Conservation (phyloP, 2,329 filamentous ascomycete genomes). For the Ophiocordyceps robertsii region DNA sequence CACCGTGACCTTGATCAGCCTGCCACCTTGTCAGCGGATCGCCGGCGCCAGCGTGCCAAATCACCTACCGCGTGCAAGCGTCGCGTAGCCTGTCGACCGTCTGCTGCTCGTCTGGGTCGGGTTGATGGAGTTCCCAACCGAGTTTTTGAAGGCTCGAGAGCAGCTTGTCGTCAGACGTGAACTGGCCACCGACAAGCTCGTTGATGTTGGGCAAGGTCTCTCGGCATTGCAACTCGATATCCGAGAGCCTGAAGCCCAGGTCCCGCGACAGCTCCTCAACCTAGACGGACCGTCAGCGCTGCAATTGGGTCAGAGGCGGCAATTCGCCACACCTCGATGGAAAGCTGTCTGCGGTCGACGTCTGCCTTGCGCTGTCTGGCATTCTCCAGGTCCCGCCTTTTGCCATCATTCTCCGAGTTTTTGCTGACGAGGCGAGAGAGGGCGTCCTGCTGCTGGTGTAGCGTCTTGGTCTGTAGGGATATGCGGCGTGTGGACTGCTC, state of each 20-base stretch:
- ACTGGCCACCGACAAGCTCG: constrained; percentile 31
- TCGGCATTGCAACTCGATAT: constrained; percentile 37
- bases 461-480: constrained; percentile 45
- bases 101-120: constrained; percentile 36
- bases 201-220: constrained; percentile 29
- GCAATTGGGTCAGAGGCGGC: background rate
- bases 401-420: constrained; percentile 14
- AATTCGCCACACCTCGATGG: constrained; percentile 20
- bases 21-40: constrained; percentile 8
- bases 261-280: constrained; percentile 33
- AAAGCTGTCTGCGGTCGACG: constrained; percentile 25
- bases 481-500: constrained; percentile 51
- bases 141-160: constrained; percentile 53
- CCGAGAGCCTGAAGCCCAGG: constrained; percentile 30
- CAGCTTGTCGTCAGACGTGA: constrained; percentile 52
- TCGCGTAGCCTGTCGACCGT: constrained; percentile 45
- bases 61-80: constrained; percentile 35
- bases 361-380: constrained; percentile 16
- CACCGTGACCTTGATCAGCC: constrained; percentile 43
- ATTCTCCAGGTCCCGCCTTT: constrained; percentile 15
- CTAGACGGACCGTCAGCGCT: constrained; percentile 12
- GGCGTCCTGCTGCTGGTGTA: constrained; percentile 49
- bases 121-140: constrained; percentile 42
- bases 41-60: background rate
- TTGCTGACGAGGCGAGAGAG: constrained; percentile 36